Conservation (phyloP, 805 yeast species). For the Pichia phayaonensis region DNA sequence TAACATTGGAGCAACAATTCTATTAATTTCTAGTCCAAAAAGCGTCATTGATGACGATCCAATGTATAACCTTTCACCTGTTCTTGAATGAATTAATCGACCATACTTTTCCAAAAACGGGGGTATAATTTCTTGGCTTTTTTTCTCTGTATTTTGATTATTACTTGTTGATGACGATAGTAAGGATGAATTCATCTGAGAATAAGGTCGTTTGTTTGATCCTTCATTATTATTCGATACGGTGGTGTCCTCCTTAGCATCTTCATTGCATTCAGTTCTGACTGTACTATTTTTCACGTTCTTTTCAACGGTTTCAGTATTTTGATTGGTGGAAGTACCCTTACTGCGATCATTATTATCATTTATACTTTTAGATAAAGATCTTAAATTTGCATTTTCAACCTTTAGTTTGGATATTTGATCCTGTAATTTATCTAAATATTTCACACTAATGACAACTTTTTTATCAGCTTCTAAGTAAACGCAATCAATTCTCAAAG, state of each 20-base stretch:
- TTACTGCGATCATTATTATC: neutral
- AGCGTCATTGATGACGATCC: slow-evolving; percentile 81
- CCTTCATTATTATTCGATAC: too few species aligned
- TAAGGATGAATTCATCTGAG: neutral
- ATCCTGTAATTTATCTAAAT: slow-evolving; percentile 58
- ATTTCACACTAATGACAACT: slow-evolving; percentile 65
- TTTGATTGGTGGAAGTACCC: neutral
- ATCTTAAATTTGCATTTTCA: slow-evolving; percentile 53
- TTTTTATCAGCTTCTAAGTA: slow-evolving; percentile 67
- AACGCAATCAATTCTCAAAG: slow-evolving; percentile 54
- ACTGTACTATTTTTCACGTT: neutral
- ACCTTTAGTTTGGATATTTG: slow-evolving; percentile 58
- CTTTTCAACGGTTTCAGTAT: neutral
- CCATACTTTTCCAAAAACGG: slow-evolving; percentile 69
- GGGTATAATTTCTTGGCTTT: slow-evolving; percentile 48
- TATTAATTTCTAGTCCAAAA: slow-evolving; percentile 71
- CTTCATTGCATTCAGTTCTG: too few species aligned
- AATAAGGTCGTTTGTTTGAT: neutral
- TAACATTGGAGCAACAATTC: slow-evolving; percentile 27
- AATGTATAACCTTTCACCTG: slow-evolving; percentile 68
- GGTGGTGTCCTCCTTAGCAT: neutral
- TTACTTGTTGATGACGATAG: neutral
- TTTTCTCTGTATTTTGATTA: neutral
- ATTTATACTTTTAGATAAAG: slow-evolving; percentile 26
- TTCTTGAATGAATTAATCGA: slow-evolving; percentile 61